Conservation (phyloP, 2,329 filamentous ascomycete species). For the Neonectria coccinea region DNA sequence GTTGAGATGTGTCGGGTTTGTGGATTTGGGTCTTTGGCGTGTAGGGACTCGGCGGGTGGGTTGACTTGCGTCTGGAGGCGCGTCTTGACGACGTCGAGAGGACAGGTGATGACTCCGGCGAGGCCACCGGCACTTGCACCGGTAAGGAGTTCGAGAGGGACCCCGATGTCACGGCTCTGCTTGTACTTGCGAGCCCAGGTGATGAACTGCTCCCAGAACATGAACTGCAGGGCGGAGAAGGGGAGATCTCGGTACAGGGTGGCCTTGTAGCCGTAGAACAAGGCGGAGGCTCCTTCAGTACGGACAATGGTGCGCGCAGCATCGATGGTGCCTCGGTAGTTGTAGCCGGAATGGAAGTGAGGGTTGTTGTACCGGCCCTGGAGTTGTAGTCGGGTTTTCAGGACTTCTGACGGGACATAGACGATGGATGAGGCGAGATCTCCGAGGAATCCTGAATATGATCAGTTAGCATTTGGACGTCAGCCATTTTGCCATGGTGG, state of each 20-base stretch:
- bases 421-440: slow-evolving; percentile 92
- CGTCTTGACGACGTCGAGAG: slow-evolving; percentile 97
- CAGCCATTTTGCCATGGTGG: slow-evolving; percentile 5
- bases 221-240: slow-evolving; percentile 96
- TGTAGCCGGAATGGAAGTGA: slow-evolving; percentile 93
- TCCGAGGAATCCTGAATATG: slow-evolving; percentile 81
- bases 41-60: slow-evolving; percentile 47
- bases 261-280: slow-evolving; percentile 98
- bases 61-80: slow-evolving; percentile 91
- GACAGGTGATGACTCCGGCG: slow-evolving; percentile 94
- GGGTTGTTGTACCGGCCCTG: slow-evolving; percentile 97
- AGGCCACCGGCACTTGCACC: slow-evolving; percentile 91
- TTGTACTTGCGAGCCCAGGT: slow-evolving; percentile 83
- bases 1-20: slow-evolving; percentile 86
- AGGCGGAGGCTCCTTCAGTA: slow-evolving; percentile 82
- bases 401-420: slow-evolving; percentile 96
- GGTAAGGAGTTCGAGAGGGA: slow-evolving; percentile 87
- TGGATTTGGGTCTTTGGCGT: slow-evolving; percentile 52
- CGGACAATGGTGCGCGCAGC: slow-evolving; percentile 87
- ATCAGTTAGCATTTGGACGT: slow-evolving; percentile 14
- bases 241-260: slow-evolving; percentile 94
- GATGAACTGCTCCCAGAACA: slow-evolving; percentile 97
- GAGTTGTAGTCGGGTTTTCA: slow-evolving; percentile 96
- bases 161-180: slow-evolving; percentile 84
- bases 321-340: slow-evolving; percentile 88